Evolutionary conservation across 306 rosid genomes (phyloP).

Genomic region (Malus sylvestris): DNA sequence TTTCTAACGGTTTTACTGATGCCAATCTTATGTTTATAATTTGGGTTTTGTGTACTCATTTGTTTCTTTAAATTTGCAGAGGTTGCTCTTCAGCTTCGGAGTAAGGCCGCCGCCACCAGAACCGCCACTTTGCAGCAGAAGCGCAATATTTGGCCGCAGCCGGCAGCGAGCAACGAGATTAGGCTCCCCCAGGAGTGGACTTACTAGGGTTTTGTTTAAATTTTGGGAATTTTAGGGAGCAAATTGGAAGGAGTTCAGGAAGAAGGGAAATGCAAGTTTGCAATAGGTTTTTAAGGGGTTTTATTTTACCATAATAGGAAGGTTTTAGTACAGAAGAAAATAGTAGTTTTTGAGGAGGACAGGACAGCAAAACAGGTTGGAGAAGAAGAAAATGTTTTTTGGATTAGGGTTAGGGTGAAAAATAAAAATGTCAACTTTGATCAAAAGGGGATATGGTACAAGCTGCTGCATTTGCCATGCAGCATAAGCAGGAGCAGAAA

Average conservation of each 20-base stretch:
- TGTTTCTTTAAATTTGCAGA: slow-evolving; percentile 11
- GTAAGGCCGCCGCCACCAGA: not conserved
- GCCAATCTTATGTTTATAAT: too few relatives aligned
- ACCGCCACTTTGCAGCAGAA: slow-evolving; percentile 21
- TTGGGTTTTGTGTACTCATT: not conserved
- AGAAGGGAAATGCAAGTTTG: not conserved
- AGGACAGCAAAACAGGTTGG: not conserved
- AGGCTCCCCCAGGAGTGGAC: slow-evolving; percentile 79
- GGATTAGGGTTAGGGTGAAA: not conserved
- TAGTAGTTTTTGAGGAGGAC: not conserved
- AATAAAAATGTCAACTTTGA: slow-evolving; percentile 4
- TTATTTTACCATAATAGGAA: not conserved
- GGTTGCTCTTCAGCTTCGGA: slow-evolving; percentile 7
- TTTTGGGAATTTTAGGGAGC: not conserved
- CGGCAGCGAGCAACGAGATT: slow-evolving; percentile 39
- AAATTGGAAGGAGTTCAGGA: not conserved
- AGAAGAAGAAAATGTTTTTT: slow-evolving; percentile 10
- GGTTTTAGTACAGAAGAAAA: not conserved
- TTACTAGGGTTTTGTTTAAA: slow-evolving; percentile 21
- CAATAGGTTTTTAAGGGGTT: not conserved
- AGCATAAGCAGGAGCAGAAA: not conserved
- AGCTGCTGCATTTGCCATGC: not conserved
- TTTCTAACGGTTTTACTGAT: not conserved
- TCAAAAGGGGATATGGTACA: not conserved
- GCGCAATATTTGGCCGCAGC: slow-evolving; percentile 25